A percentile compares a stretch with the other conserved stretches of the same genome.
Conservation (phyloP, 805 yeast species). For the Priceomyces fermenticarens region DNA sequence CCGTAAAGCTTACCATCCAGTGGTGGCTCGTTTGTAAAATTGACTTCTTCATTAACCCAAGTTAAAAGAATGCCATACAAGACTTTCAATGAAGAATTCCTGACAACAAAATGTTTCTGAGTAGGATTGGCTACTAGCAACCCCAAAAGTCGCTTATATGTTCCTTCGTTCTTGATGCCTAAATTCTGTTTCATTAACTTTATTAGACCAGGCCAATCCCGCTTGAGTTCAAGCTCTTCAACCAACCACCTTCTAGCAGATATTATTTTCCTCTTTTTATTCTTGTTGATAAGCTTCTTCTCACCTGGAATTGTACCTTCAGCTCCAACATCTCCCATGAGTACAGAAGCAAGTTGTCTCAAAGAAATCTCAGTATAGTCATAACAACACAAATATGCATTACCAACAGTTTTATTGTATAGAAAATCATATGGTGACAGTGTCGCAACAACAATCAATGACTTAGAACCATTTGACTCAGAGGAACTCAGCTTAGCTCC, state of each 20-base stretch:
- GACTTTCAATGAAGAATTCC: constrained; percentile 54
- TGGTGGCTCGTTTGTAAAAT: constrained; percentile 10
- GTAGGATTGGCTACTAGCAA: constrained; percentile 27
- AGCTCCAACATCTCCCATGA: constrained; percentile 53
- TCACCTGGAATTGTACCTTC: constrained; percentile 59
- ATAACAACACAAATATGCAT: constrained; percentile 57
- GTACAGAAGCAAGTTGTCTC: constrained; percentile 45
- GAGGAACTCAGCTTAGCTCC: constrained; percentile 33
- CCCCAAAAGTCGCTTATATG: constrained; percentile 26
- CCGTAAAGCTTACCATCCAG: constrained; percentile 28
- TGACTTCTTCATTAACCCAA: constrained; percentile 40
- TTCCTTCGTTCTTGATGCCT: constrained; percentile 23
- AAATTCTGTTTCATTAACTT: constrained; percentile 42
- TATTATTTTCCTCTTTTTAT: constrained; percentile 20
- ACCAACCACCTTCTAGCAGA: constrained; percentile 53
- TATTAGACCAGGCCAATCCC: constrained; percentile 51
- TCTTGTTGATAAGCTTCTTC: constrained; percentile 26
- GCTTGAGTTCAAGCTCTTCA: constrained; percentile 47
- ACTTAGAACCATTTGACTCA: constrained; percentile 37
- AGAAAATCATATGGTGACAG: constrained; percentile 63
- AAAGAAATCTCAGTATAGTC: constrained; percentile 56
- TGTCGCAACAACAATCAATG: constrained; percentile 57
- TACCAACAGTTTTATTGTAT: constrained; percentile 51
- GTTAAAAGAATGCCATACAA: constrained; percentile 54
- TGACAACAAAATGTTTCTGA: constrained; percentile 51